A percentile compares a stretch with the other conserved stretches of the same genome.
These are phyloP conservation scores for Malbranchea cinnamomea DNA, from an alignment of 2,329 filamentous ascomycete species.

Conservation along the genomic window DNA sequence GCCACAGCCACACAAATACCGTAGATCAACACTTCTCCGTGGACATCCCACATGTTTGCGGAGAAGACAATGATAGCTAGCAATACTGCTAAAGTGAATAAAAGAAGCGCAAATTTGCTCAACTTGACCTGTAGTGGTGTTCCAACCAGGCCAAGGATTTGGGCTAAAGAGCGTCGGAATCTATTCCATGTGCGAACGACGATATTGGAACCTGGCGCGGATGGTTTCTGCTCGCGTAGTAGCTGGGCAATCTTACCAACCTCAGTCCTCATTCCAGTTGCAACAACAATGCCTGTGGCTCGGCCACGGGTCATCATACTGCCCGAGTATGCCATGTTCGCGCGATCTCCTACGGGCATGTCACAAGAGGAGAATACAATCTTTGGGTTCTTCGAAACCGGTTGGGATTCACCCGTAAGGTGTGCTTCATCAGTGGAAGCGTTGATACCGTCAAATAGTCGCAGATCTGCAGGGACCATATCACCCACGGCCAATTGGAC, in stretches of 20 bases:
- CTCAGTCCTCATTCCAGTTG: slow-evolving; percentile 48
- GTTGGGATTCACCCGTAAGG: slow-evolving; percentile 47
- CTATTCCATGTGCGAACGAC: slow-evolving; percentile 26
- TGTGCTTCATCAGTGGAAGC: slow-evolving; percentile 47
- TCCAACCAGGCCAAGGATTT: slow-evolving; percentile 34
- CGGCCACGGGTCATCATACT: slow-evolving; percentile 48
- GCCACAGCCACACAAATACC: slow-evolving; percentile 38
- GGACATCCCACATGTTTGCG: slow-evolving; percentile 38
- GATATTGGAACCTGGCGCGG: slow-evolving; percentile 28
- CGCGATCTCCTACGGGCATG: slow-evolving; percentile 43
- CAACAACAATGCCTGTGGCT: slow-evolving; percentile 44
- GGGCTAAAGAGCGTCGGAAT: slow-evolving; percentile 27
- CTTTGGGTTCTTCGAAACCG: slow-evolving; percentile 38
- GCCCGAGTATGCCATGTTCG: slow-evolving; percentile 47
- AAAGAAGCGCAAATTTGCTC: slow-evolving; percentile 46
- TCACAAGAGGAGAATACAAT: slow-evolving; percentile 28
- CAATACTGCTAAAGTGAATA: slow-evolving; percentile 46
- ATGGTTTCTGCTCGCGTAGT: slow-evolving; percentile 40
- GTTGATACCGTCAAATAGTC: slow-evolving; percentile 42
- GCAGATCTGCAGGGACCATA: slow-evolving; percentile 35
- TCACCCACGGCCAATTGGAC: slow-evolving; percentile 37
- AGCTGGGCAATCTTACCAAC: slow-evolving; percentile 46
- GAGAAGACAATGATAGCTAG: slow-evolving; percentile 50
- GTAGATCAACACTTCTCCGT: slow-evolving; percentile 43
- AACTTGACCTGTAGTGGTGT: slow-evolving; percentile 51